Base-by-base conservation (phyloP, 441 rosid species). In the Gossypium trilobum region DNA sequence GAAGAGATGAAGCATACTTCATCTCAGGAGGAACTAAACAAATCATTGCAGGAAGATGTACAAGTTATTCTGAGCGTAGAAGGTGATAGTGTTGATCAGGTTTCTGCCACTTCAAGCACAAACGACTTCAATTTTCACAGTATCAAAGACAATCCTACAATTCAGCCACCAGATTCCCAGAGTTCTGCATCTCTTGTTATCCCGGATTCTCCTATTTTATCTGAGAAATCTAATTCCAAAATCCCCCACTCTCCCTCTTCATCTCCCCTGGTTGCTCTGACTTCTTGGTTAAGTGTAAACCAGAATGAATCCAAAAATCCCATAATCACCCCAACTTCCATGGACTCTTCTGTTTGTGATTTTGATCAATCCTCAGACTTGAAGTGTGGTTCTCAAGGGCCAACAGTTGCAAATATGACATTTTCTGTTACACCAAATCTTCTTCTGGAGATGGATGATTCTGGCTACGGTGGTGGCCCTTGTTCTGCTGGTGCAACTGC, bases 401-500 rank as follows among this genome's bases (percentile, higher is more conserved):
- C 82, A 63, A 72, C 84, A 6, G 71, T 86, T 75, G 75, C 87
- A 73, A 86, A 74, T 61, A 33, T 77, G 56, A 69, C 75, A 23
- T 87, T 83, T 55, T 73, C 84, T 33, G 84, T 89, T 48, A 87
- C 78, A 66, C 76, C 90, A 61, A 86, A 82, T 69, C 75, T 87
- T 68, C 91, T 91, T 9, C 83, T 87, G 67, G 90, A 89, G 79
- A 76, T 83, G 71, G 94, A 91, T 83, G 94, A 91, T 77, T 83
- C 85, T 74, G 90, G 97, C 44, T 96, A 85, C 57, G 97, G 92
- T n/a, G 92, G 97, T 46, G 94, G 94, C 73, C 92, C 97, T 56
- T 89, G 97, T 78, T 87, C 92, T 77, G 94, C 94, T 17, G 97
- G 90, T 68, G 92, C 97, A 58, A 87, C 91, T 75, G 92, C 92